phyloP scores from a whole-genome alignment of 495 filamentous ascomycete species.

The Tetracladium setigerum region DNA sequence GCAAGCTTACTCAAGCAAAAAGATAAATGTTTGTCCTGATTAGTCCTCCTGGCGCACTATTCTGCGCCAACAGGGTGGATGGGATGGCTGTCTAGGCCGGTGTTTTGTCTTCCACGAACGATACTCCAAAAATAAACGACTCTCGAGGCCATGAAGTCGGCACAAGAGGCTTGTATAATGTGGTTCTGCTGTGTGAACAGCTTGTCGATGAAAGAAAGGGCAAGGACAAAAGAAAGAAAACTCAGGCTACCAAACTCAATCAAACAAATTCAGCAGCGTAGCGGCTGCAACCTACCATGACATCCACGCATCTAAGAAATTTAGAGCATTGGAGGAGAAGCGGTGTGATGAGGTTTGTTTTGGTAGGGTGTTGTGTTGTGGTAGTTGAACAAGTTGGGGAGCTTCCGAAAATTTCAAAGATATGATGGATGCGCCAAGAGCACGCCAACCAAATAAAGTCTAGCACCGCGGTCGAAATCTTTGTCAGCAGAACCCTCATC shows the following conservation, averaged over 20 bases:
- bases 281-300: too few species aligned
- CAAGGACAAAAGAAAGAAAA: not conserved
- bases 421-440: not conserved
- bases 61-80: constrained; percentile 51
- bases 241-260: not conserved
- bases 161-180: constrained; percentile 45
- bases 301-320: not conserved
- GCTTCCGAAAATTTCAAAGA: constrained; percentile 15
- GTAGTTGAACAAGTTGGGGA: constrained; percentile 12
- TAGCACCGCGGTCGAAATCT: not conserved
- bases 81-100: constrained; percentile 54
- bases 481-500: not conserved
- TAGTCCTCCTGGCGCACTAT: constrained; percentile 50
- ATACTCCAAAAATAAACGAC: constrained; percentile 43
- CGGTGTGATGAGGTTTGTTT: too few species aligned
- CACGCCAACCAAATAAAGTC: constrained; percentile 3
- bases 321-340: not conserved
- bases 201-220: not conserved
- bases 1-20: too few species aligned
- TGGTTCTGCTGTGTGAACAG: constrained; percentile 27
- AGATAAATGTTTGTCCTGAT: constrained; percentile 46
- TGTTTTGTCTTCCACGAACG: constrained; percentile 52
- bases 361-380: constrained; percentile 3
- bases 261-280: too few species aligned
- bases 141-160: constrained; percentile 37